phyloP scores from a whole-genome alignment of 176 grass and related monocot genomes.

The Musa beccarii region DNA sequence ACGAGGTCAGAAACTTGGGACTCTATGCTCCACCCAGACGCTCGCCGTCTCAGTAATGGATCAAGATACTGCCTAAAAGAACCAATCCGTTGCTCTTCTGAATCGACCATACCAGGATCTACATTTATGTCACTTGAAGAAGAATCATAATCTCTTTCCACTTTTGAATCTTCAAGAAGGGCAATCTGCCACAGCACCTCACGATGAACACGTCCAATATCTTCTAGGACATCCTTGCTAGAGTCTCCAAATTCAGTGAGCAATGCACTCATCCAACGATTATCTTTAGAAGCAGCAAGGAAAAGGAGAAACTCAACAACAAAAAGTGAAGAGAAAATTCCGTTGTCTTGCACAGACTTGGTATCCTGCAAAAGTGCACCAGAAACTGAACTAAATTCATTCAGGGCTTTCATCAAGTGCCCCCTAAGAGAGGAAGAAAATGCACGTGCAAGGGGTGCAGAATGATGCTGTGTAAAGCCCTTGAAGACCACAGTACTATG shows the following conservation, averaged over 20 bases:
- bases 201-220: slow-evolving; percentile 72
- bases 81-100: slow-evolving; percentile 68
- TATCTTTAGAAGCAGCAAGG: slow-evolving; percentile 87
- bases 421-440: slow-evolving; percentile 75
- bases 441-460: slow-evolving; percentile 75
- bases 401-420: slow-evolving; percentile 71
- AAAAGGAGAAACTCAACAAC: slow-evolving; percentile 96
- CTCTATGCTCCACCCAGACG: slow-evolving; percentile 74
- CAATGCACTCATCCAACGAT: slow-evolving; percentile 87
- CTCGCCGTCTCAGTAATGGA: slow-evolving; percentile 81
- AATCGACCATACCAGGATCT: slow-evolving; percentile 38
- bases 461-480: slow-evolving; percentile 94
- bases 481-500: slow-evolving; percentile 98
- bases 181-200: slow-evolving; percentile 84
- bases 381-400: slow-evolving; percentile 51
- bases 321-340: slow-evolving; percentile 63
- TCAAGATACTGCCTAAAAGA: slow-evolving; percentile 97
- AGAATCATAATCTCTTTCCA: slow-evolving; percentile 35
- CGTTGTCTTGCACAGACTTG: slow-evolving; percentile 31
- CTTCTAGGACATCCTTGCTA: slow-evolving; percentile 74
- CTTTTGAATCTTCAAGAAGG: slow-evolving; percentile 60
- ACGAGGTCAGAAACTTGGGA: slow-evolving; percentile 93
- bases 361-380: slow-evolving; percentile 29
- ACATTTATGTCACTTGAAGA: slow-evolving; percentile 29
- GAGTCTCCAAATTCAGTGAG: slow-evolving; percentile 83